Evolutionary conservation across 164 flowering plant genomes (phyloP).

Genomic region (Dillenia turbinata): DNA sequence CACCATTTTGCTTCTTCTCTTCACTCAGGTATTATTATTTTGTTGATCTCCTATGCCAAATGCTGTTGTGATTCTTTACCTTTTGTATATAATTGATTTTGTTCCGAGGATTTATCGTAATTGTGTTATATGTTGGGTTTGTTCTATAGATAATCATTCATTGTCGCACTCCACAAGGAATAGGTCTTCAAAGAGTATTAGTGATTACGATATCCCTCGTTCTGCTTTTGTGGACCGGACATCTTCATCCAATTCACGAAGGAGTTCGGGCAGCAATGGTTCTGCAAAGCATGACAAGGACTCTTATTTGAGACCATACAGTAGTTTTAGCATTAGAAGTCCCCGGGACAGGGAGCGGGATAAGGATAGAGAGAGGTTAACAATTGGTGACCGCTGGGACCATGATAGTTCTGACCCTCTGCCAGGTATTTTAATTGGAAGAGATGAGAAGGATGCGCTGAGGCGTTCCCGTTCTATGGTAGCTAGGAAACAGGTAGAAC

Average conservation of each 20-base stretch:
- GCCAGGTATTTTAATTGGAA: constrained; percentile 12
- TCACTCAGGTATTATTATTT: constrained; percentile 52
- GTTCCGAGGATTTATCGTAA: background rate
- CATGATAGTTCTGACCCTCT: constrained; percentile 21
- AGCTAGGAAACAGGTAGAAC: constrained; percentile 22
- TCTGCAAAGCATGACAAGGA: constrained; percentile 43
- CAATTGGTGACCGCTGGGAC: constrained; percentile 25
- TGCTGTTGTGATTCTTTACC: background rate
- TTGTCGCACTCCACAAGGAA: constrained; percentile 29
- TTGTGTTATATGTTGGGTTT: background rate
- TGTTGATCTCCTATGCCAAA: background rate
- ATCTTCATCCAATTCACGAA: constrained; percentile 48
- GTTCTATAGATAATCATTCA: constrained; percentile 38
- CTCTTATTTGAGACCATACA: constrained; percentile 34
- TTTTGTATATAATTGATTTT: background rate
- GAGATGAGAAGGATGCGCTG: constrained; percentile 22
- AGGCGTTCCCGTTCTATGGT: constrained; percentile 38
- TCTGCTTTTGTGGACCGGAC: constrained; percentile 39
- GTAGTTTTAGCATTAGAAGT: constrained; percentile 61
- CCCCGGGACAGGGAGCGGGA: constrained; percentile 73
- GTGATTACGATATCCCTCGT: constrained; percentile 50
- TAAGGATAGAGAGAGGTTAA: constrained; percentile 39
- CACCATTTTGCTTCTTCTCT: constrained; percentile 48
- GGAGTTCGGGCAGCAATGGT: constrained; percentile 66
- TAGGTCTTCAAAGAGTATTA: constrained; percentile 33